These are phyloP conservation scores for Colletotrichum sp. DNA, from an alignment of 2,329 filamentous ascomycete species.

Conservation along the genomic window DNA sequence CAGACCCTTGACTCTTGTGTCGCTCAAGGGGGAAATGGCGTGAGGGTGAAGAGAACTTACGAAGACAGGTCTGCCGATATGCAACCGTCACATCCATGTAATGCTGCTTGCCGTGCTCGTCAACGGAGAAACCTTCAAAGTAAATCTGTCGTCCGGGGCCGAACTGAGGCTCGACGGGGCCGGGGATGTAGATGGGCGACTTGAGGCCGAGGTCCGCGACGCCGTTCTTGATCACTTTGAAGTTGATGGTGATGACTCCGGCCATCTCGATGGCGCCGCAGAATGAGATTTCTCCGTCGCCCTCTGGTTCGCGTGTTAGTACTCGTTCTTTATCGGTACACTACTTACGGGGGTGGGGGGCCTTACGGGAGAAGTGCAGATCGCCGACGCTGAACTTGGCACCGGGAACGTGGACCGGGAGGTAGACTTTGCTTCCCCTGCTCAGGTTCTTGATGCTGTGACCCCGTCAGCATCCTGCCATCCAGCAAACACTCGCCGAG, in stretches of 20 bases:
- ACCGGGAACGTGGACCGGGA: slow-evolving; percentile 85
- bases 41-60: slow-evolving; percentile 31
- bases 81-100: slow-evolving; percentile 87
- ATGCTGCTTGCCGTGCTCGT: slow-evolving; percentile 87
- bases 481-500: neutral
- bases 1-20: neutral
- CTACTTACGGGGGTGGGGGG: too few species aligned
- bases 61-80: slow-evolving; percentile 80
- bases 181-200: slow-evolving; percentile 83
- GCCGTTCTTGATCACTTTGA: slow-evolving; percentile 84
- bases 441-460: slow-evolving; percentile 78
- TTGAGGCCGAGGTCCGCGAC: slow-evolving; percentile 78
- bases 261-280: slow-evolving; percentile 95
- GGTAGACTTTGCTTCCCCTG: slow-evolving; percentile 80
- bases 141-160: slow-evolving; percentile 82
- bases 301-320: slow-evolving; percentile 53
- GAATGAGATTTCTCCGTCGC: slow-evolving; percentile 90
- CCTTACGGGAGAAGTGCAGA: slow-evolving; percentile 74
- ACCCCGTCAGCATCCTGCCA: slow-evolving; percentile 6
- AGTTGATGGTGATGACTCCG: slow-evolving; percentile 88
- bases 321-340: neutral
- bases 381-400: slow-evolving; percentile 93
- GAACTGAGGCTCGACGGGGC: slow-evolving; percentile 88
- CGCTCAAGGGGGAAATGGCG: neutral
- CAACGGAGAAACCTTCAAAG: slow-evolving; percentile 90